Evolutionary conservation across 352 stramenopile species (phyloP), one percentile per base, ranked within the genome.

Genomic region (Phytophthora multivora): DNA sequence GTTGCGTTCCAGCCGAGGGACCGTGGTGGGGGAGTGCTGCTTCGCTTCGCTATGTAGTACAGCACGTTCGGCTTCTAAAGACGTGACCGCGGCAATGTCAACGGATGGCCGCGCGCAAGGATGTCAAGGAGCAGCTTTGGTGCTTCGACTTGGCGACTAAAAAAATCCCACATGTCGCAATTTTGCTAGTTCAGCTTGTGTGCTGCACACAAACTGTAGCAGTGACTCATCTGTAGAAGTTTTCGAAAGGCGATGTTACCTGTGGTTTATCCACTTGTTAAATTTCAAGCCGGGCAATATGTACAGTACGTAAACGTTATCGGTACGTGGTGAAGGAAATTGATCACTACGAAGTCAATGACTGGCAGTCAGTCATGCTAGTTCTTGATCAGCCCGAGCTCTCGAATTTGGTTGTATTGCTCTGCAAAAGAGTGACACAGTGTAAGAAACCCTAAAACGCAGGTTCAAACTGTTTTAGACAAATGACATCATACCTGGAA

Each of bases 361-460:
- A 31, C 26, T 33, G 8, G 28, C 28, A 33, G 41, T 2, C 19
- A n/a, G n/a, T n/a, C 16, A 28, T 28, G 18, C 46, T 59, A 65
- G 23, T 72, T 23, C 41, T 74, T 78, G 42, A 85, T 69, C 70
- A 85, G 61, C 10, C 66, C 70, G 12, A 86, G 71, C n/a, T 71
- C 47, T 16, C 60, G 73, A 39, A 88, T 85, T 40, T 59, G 66
- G 39, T 65, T 80, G 76, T 84, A 88, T 83, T 88, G 79, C 55
- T 84, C 79, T 88, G 43, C 6, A 66, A 13, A 16, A 54, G 9
- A 6, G 21, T 23, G 36, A 30, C 25, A 49, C 43, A 10, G 6
- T 23, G 25, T 50, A 38, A 51, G 41, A n/a, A 3, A 50, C 23
- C 31, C 10, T 39, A 19, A 63, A 83, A 65, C 68, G 64, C 66